A percentile compares a stretch with the other conserved stretches of the same genome.
Evolutionary conservation across 2,329 filamentous ascomycete species (phyloP).

Genomic region (Albifimbria verrucaria): DNA sequence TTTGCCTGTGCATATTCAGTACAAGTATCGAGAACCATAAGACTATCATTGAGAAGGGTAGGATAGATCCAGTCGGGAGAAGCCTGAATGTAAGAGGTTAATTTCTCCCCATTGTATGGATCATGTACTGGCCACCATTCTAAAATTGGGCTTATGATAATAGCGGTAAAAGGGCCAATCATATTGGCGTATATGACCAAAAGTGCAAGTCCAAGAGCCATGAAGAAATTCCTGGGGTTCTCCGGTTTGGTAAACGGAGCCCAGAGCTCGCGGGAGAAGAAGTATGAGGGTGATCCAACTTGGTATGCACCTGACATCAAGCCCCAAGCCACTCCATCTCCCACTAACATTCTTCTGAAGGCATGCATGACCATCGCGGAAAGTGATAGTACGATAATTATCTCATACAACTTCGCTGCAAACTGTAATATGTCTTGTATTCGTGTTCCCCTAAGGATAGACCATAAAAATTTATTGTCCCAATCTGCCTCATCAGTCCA

Average conservation of each 20-base stretch:
- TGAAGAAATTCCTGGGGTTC: neutral
- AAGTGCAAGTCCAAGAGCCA: neutral
- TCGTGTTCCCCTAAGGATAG: neutral
- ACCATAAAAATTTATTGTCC: neutral
- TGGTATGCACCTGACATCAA: constrained; percentile 1
- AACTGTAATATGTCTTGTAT: constrained; percentile 1
- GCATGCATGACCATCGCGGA: constrained; percentile 1
- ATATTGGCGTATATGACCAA: constrained; percentile 1
- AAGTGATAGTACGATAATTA: neutral
- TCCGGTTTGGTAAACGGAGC: neutral
- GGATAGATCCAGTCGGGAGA: neutral
- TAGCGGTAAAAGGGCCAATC: neutral
- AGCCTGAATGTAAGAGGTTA: neutral
- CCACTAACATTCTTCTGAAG: neutral
- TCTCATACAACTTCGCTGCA: constrained; percentile 2
- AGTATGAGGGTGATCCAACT: neutral
- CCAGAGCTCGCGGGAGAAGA: neutral
- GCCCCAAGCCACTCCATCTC: constrained; percentile 1
- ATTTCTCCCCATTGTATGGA: neutral
- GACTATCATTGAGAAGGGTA: neutral
- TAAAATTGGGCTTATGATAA: neutral
- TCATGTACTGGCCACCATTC: constrained; percentile 1
- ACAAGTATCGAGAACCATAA: neutral
- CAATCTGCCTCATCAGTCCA: constrained; percentile 3
- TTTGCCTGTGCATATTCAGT: neutral